Conservation (phyloP, 2,329 filamentous ascomycete genomes). For the Dactylellina leptospora region DNA sequence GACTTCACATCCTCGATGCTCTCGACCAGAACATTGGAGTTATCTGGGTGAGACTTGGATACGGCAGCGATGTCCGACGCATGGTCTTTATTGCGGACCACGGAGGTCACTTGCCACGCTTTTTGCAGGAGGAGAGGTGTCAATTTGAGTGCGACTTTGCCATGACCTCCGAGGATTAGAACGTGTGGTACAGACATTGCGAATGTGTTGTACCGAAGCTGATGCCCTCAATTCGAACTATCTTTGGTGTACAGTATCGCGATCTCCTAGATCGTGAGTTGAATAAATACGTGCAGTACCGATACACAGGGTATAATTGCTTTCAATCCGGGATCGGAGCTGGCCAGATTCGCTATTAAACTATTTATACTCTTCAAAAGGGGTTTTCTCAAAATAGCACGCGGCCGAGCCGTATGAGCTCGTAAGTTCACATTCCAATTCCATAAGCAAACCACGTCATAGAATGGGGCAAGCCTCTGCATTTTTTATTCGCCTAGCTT, state of each 20-base stretch:
- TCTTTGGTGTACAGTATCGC: too few relatives aligned
- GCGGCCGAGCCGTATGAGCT: neutral
- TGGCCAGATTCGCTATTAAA: constrained; percentile 10
- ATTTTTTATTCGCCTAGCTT: constrained; percentile 49
- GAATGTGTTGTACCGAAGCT: neutral
- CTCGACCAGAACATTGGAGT: constrained; percentile 56
- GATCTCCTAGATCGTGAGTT: neutral
- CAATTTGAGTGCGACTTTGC: constrained; percentile 77
- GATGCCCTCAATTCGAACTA: too few relatives aligned
- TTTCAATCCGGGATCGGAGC: too few relatives aligned
- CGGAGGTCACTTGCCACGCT: constrained; percentile 78
- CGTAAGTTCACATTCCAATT: constrained; percentile 29
- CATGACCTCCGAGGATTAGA: constrained; percentile 68
- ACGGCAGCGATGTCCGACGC: constrained; percentile 39
- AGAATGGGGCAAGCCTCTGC: constrained; percentile 8
- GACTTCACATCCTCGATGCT: constrained; percentile 62
- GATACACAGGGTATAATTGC: too few relatives aligned
- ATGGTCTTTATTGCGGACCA: constrained; percentile 70
- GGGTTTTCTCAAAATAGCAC: too few relatives aligned
- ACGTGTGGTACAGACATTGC: constrained; percentile 42
- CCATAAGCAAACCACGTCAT: constrained; percentile 46
- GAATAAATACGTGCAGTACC: neutral
- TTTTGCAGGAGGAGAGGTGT: constrained; percentile 78
- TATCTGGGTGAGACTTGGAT: constrained; percentile 63
- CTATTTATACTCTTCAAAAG: constrained; percentile 32